These are phyloP conservation scores for Hymenoscyphus infarciens DNA, from an alignment of 2,329 filamentous ascomycete genomes.

Conservation along the genomic window DNA sequence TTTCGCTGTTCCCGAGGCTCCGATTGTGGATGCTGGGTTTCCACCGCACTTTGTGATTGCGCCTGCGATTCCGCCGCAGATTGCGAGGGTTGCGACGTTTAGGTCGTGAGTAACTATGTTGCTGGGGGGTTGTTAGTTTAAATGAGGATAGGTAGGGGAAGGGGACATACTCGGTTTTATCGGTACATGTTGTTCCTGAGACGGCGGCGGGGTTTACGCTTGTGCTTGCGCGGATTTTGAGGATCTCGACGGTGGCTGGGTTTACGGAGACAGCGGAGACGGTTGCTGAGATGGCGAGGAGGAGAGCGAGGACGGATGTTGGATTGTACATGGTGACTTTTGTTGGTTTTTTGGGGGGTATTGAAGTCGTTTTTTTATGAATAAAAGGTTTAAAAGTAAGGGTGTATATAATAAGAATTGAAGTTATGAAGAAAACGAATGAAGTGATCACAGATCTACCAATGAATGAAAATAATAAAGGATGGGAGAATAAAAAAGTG, in stretches of 20 bases:
- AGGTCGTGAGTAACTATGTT: slow-evolving; percentile 41
- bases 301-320: slow-evolving; percentile 16
- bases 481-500: background rate
- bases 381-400: background rate
- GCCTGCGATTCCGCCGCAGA: slow-evolving; percentile 49
- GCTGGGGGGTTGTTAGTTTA: background rate
- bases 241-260: slow-evolving; percentile 23
- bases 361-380: background rate
- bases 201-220: slow-evolving; percentile 33
- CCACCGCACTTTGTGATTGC: slow-evolving; percentile 45
- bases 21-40: slow-evolving; percentile 42
- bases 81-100: slow-evolving; percentile 45
- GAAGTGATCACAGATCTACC: slow-evolving; percentile 12
- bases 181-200: slow-evolving; percentile 35
- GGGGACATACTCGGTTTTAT: slow-evolving; percentile 29
- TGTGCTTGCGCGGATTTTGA: slow-evolving; percentile 26
- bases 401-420: slow-evolving; percentile 4
- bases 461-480: background rate
- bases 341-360: background rate
- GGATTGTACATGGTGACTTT: slow-evolving; percentile 20
- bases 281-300: slow-evolving; percentile 12
- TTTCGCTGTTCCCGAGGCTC: slow-evolving; percentile 45
- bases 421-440: slow-evolving; percentile 6
- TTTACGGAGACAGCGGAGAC: slow-evolving; percentile 8
- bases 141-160: background rate